Conservation (phyloP, 2,329 filamentous ascomycete species). For the Arthrobotrys iridis region DNA sequence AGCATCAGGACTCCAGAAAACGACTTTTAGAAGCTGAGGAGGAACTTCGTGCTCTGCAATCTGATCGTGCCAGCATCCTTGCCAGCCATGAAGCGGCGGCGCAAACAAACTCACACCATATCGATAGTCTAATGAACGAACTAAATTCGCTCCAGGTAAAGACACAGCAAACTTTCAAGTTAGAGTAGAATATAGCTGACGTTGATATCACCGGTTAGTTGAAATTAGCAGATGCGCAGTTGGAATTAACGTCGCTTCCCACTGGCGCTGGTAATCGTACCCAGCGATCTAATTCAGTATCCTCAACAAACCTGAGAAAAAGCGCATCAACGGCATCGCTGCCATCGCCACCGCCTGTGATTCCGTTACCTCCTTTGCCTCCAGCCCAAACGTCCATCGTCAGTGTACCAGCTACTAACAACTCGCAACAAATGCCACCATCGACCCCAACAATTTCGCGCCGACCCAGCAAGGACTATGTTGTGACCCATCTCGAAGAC, state of each 20-base stretch:
- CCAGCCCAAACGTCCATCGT: constrained; percentile 18
- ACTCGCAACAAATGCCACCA: constrained; percentile 63
- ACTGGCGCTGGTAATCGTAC: constrained; percentile 59
- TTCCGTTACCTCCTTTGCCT: constrained; percentile 92
- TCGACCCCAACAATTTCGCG: constrained; percentile 71
- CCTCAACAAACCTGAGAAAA: constrained; percentile 77
- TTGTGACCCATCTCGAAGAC: constrained; percentile 86
- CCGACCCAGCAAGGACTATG: constrained; percentile 82
- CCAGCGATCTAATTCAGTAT: constrained; percentile 70
- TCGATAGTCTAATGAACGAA: constrained; percentile 74
- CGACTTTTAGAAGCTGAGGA: constrained; percentile 60
- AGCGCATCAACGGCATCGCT: constrained; percentile 82
- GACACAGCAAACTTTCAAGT: not conserved
- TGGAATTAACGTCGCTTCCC: constrained; percentile 61
- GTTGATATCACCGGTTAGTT: constrained; percentile 63
- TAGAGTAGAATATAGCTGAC: constrained; percentile 55
- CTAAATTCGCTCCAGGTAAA: constrained; percentile 80
- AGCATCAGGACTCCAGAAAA: constrained; percentile 71
- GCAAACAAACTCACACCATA: constrained; percentile 72
- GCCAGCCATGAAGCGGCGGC: constrained; percentile 66
- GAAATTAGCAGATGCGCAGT: constrained; percentile 70
- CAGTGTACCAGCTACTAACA: constrained; percentile 61
- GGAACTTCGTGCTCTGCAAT: constrained; percentile 66
- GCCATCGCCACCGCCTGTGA: constrained; percentile 91
- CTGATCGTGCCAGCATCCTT: constrained; percentile 75